Evolutionary conservation across 2,329 filamentous ascomycete species (phyloP), one percentile per base, ranked within the genome.

Genomic region (Teratosphaeriaceae sp.): DNA sequence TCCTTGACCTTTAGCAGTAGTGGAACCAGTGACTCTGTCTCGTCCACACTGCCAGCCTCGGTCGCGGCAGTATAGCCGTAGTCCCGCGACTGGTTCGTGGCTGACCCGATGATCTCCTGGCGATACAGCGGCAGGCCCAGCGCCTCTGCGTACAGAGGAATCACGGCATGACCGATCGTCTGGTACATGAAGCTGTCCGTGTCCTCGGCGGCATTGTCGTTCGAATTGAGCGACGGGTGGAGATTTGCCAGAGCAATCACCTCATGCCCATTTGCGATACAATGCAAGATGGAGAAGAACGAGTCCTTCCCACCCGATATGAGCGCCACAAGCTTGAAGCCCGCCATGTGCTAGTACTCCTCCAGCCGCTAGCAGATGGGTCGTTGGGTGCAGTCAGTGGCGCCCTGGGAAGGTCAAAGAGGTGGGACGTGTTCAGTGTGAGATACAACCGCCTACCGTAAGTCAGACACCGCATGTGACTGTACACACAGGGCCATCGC

Each of bases 141-240:
- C 24, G 87, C 88, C 37, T 77, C 65, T 47, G 82, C 81, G 62
- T 96, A 97, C 13, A 95, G 75, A 2, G 89, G 88, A 44, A 97
- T 83, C 15, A 96, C 72, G 45, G 80, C 76, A 65, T 97, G 88
- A 11, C 92, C 92, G 47, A 96, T 86, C 2, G 92, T 98, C 71
- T 98, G 92, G 72, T 97, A 98, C 92, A 98, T 98, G 80, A 92
- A 97, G 69, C 89, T 96, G 66, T 98, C 88, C 55, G 94, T 75
- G 63, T 97, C 86, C 26, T 75, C 70, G 4, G 64, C 61, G 21
- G 61, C 64, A 18, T 34, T 41, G 38, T 42, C 38, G 24, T 46
- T 42, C 24, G 38, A 23, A 5, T 40, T 34, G 20, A 46, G 12
- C 58, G 69, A 39, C 13, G 88, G 90, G 61, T 89, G 77, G 43